Conservation (phyloP, 164 flowering plant species). For the Dillenia turbinata region DNA sequence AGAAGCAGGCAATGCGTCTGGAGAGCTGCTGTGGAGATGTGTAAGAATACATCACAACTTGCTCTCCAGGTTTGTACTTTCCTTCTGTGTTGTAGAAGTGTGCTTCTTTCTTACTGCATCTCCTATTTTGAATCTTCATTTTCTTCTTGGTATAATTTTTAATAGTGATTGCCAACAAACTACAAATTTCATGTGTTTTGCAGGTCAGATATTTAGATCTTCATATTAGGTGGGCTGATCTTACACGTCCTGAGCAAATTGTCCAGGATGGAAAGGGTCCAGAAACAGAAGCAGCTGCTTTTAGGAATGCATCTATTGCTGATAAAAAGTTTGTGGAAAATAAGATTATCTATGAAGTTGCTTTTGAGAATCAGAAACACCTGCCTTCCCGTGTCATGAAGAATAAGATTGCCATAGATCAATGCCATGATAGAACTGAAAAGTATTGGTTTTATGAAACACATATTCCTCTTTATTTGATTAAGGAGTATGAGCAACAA, state of each 20-base stretch:
- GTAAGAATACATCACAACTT: conserved; percentile 72
- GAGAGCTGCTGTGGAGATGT: conserved; percentile 90
- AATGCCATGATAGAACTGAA: conserved; percentile 47
- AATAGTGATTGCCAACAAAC: neutral
- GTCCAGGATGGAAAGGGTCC: conserved; percentile 64
- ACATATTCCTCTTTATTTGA: conserved; percentile 77
- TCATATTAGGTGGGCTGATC: conserved; percentile 86
- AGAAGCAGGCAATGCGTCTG: conserved; percentile 75
- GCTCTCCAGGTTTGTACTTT: conserved; percentile 79
- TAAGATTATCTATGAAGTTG: conserved; percentile 60
- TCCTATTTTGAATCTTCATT: neutral
- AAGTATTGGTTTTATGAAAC: conserved; percentile 80
- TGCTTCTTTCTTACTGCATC: neutral
- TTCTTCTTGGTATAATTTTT: neutral
- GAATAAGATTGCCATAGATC: conserved; percentile 55
- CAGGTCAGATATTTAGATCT: conserved; percentile 89
- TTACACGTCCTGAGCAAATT: conserved; percentile 73
- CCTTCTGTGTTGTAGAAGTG: neutral
- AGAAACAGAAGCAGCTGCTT: conserved; percentile 74
- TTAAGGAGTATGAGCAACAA: conserved; percentile 75
- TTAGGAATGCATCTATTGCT: conserved; percentile 74
- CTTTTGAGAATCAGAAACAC: conserved; percentile 77
- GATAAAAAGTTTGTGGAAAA: conserved; percentile 52
- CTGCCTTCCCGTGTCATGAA: conserved; percentile 89
- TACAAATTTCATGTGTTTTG: conserved; percentile 15